These are phyloP conservation scores for Cercospora janseana DNA, from an alignment of 2,329 filamentous ascomycete genomes.

Conservation along the genomic window DNA sequence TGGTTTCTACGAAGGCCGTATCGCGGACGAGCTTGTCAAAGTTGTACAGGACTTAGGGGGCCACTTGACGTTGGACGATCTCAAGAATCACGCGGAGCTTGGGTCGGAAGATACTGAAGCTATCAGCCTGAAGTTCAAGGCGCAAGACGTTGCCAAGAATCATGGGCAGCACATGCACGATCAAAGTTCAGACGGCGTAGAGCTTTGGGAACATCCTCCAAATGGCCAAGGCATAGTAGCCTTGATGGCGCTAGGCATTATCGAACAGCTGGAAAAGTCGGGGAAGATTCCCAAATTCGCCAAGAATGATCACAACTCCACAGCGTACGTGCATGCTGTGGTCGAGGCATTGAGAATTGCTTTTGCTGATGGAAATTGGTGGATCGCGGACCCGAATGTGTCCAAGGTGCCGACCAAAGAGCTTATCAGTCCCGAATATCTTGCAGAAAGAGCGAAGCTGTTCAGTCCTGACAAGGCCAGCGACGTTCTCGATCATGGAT, in stretches of 20 bases:
- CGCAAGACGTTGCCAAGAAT: conserved; percentile 57
- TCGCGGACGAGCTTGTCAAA: conserved; percentile 77
- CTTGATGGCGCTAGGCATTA: conserved; percentile 87
- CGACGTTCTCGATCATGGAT: conserved; percentile 64
- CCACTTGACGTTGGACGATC: conserved; percentile 73
- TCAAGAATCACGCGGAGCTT: conserved; percentile 69
- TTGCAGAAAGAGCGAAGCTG: conserved; percentile 65
- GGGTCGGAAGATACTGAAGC: conserved; percentile 80
- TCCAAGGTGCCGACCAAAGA: conserved; percentile 66
- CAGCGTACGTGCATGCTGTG: conserved; percentile 72
- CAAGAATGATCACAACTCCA: conserved; percentile 73
- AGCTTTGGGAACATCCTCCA: conserved; percentile 94
- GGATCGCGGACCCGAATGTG: conserved; percentile 77
- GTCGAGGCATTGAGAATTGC: conserved; percentile 86
- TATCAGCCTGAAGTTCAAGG: conserved; percentile 64
- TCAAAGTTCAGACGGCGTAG: conserved; percentile 57
- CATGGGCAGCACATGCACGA: conserved; percentile 48
- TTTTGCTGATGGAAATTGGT: conserved; percentile 89
- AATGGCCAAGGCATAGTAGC: conserved; percentile 96
- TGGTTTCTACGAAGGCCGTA: conserved; percentile 83
- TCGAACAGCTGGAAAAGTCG: conserved; percentile 76
- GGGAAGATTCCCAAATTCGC: conserved; percentile 72
- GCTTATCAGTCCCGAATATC: conserved; percentile 71
- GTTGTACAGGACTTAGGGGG: conserved; percentile 75
- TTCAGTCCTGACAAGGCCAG: conserved; percentile 56